phyloP scores from a whole-genome alignment of 176 grass and related monocot species.

The Elaeis guineensis region DNA sequence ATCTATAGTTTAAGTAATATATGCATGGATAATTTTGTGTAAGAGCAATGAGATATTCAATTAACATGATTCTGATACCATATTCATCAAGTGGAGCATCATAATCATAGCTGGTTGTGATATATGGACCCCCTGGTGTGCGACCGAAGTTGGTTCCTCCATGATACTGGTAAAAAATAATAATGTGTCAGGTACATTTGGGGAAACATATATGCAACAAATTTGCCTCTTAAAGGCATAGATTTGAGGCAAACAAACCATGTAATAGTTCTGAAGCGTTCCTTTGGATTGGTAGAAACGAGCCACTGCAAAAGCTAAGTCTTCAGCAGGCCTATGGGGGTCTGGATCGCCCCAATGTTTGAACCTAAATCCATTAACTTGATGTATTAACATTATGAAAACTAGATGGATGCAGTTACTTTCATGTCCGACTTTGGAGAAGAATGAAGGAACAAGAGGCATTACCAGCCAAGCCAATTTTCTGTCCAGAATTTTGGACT shows the following conservation, averaged over 20 bases:
- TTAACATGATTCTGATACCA: conserved; percentile 24
- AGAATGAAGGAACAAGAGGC: neutral
- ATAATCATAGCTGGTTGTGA: conserved; percentile 76
- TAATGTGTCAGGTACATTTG: too few species aligned
- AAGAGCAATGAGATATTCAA: too few species aligned
- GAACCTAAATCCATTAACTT: conserved; percentile 30
- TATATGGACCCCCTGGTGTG: conserved; percentile 71
- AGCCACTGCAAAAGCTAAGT: conserved; percentile 60
- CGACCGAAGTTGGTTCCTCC: conserved; percentile 85
- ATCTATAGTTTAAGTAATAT: too few species aligned
- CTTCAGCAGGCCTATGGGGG: conserved; percentile 49
- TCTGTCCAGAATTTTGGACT: conserved; percentile 94
- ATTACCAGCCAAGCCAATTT: conserved; percentile 83
- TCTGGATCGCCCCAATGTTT: conserved; percentile 68
- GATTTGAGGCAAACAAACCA: conserved; percentile 24
- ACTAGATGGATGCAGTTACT: too few species aligned
- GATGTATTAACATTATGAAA: too few species aligned
- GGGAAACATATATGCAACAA: too few species aligned
- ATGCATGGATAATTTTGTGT: too few species aligned
- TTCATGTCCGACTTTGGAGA: too few species aligned
- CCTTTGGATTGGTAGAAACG: conserved; percentile 77
- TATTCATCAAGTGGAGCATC: conserved; percentile 89
- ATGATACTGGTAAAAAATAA: conserved; percentile 41
- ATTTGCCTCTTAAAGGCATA: too few species aligned
- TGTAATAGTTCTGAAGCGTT: conserved; percentile 74